Conservation (phyloP, 2,329 filamentous ascomycete genomes). For the Xylaria hypoxylon region DNA sequence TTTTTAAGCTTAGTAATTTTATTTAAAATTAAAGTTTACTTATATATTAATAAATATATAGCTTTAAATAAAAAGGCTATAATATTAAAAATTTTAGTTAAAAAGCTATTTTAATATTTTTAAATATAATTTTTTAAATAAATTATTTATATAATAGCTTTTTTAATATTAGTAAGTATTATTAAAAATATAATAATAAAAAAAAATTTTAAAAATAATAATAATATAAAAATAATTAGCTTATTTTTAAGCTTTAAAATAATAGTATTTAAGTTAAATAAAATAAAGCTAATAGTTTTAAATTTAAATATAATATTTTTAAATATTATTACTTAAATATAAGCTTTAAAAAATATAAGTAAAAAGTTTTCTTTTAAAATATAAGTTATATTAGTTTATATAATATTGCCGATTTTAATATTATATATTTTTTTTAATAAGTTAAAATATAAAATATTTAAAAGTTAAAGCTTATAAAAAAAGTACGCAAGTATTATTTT, state of each 20-base stretch:
- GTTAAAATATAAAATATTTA: conserved; percentile 4
- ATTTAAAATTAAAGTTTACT: no score
- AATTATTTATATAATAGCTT: neutral
- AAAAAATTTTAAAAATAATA: neutral
- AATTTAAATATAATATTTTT: no score
- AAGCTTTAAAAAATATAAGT: no score
- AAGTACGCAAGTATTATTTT: neutral
- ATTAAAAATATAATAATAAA: neutral
- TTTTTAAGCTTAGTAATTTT: no score
- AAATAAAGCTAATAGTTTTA: no score
- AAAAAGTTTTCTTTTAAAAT: neutral
- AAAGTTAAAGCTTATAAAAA: conserved; percentile 8
- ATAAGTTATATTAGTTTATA: neutral
- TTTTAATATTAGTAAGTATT: neutral
- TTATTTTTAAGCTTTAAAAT: neutral
- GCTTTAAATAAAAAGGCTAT: no score
- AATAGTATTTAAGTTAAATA: neutral
- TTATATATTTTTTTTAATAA: no score
- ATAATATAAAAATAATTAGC: neutral
- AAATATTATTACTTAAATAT: no score
- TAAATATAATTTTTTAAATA: neutral
- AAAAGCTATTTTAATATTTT: conserved; percentile 1
- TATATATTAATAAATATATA: no score
- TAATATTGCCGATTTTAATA: no score
- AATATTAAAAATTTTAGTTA: no score